These are phyloP conservation scores for Chaetoscypha palmicola DNA, from an alignment of 2,329 filamentous ascomycete species.

Conservation along the genomic window DNA sequence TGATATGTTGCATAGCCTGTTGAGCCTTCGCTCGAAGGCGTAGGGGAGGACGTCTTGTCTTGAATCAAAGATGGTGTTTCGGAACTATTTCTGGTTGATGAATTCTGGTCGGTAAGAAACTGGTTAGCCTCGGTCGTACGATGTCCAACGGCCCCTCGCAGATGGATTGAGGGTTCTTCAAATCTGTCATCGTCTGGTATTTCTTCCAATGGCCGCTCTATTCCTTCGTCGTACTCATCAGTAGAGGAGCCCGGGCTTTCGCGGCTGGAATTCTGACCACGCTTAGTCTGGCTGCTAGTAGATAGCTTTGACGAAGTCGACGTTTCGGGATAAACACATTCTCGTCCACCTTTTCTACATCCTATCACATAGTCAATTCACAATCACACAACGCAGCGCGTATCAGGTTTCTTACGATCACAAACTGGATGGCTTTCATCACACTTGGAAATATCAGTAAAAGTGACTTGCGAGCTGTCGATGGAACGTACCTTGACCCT, in stretches of 20 bases:
- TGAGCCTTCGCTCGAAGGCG: slow-evolving; percentile 40
- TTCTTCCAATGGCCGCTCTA: slow-evolving; percentile 43
- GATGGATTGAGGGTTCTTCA: slow-evolving; percentile 15
- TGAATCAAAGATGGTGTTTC: slow-evolving; percentile 48
- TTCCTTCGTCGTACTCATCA: slow-evolving; percentile 40
- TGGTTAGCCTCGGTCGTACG: slow-evolving; percentile 36
- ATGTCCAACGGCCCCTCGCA: slow-evolving; percentile 22
- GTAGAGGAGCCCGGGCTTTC: slow-evolving; percentile 45
- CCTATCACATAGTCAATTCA: slow-evolving; percentile 40
- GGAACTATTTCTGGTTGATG: slow-evolving; percentile 39
- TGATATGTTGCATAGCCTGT: slow-evolving; percentile 23
- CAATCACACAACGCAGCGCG: slow-evolving; percentile 17
- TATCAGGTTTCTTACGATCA: slow-evolving; percentile 50
- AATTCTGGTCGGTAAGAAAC: slow-evolving; percentile 32
- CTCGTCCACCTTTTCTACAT: slow-evolving; percentile 84
- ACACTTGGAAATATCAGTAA: slow-evolving; percentile 52
- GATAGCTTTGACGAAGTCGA: slow-evolving; percentile 34
- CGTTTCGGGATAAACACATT: slow-evolving; percentile 82
- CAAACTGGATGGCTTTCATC: slow-evolving; percentile 84
- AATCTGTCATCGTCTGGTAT: slow-evolving; percentile 50
- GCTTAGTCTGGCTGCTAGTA: slow-evolving; percentile 28
- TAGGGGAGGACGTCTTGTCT: slow-evolving; percentile 46
- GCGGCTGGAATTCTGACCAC: slow-evolving; percentile 26
- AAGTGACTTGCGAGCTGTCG: neutral
- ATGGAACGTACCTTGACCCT: slow-evolving; percentile 63